Evolutionary conservation across 2,329 filamentous ascomycete species (phyloP), one percentile per base, ranked within the genome.

Genomic region (Huntiella moniliformis): DNA sequence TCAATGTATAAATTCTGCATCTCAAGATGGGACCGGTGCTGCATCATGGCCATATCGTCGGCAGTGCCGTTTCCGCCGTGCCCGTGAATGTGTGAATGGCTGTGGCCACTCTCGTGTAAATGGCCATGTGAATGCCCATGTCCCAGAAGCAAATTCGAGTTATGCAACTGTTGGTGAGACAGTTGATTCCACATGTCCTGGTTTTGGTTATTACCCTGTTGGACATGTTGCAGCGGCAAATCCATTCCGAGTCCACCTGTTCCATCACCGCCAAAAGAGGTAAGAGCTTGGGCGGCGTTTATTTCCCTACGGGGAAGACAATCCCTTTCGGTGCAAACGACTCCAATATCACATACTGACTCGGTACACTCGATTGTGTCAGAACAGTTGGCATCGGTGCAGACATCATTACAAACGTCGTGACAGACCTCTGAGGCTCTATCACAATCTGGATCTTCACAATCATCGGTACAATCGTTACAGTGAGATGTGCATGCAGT

Each of bases 351-450:
- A 17, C 47, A 49, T 32, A 45, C 22, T 5, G 16, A 16, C 28
- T 50, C 48, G n/a, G 39, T 35, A 18, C 47, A 50, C n/a, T 47
- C 48, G 31, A 49, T 33, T 6, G 39, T 50, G 52, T 22, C 46
- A 18, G 57, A 50, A 49, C 62, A 65, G 47, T 56, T 54, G 11
- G 51, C 53, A 45, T 64, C 58, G 13, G 54, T 60, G 50, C 63
- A 65, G 35, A 63, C 56, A 52, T 64, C 60, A 45, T 63, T 54
- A 50, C 63, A 65, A 34, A 62, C 56, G 52, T 64, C 60, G 44
- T 63, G 53, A 46, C 65, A 67, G 31, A 63, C 53, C 32, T 63
- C 59, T 12, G 59, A 55, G 22, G 57, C 52, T 17, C 48, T 51
- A 15, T 52, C 52, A 51, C 62, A 64, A 5, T 56, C 54, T 32